Percentiles rank a stretch among this genome's conserved stretches.
Conservation (phyloP, 192 early-diverging fungal genomes). For the Backusella parvicylindrica region DNA sequence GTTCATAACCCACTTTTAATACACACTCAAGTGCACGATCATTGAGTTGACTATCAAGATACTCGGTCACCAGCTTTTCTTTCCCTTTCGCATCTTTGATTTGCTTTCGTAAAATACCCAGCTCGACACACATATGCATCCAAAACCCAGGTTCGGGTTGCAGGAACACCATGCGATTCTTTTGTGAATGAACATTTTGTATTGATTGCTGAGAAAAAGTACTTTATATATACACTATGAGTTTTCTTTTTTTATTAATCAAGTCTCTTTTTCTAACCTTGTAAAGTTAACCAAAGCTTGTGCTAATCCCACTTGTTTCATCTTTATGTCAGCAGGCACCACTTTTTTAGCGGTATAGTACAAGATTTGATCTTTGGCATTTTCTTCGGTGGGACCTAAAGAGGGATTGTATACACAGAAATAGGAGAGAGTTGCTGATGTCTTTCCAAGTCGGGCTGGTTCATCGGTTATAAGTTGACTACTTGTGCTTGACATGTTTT, state of each 20-base stretch:
- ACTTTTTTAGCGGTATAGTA: conserved; percentile 67
- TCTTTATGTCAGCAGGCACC: conserved; percentile 69
- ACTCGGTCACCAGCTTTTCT: conserved; percentile 45
- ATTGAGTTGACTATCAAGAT: conserved; percentile 50
- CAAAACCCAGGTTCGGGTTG: conserved; percentile 59
- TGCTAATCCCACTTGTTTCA: conserved; percentile 71
- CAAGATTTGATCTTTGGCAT: conserved; percentile 71
- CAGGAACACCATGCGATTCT: conserved; percentile 52
- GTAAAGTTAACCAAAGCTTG: conserved; percentile 71
- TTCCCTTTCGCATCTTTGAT: conserved; percentile 50
- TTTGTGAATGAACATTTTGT: conserved; percentile 61
- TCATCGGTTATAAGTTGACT: background rate
- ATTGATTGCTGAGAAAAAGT: conserved; percentile 49
- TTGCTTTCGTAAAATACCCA: conserved; percentile 28
- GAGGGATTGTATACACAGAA: conserved; percentile 76
- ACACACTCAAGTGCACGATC: conserved; percentile 43
- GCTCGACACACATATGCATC: conserved; percentile 51
- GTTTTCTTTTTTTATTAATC: background rate
- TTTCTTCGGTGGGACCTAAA: conserved; percentile 63
- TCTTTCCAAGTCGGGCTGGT: conserved; percentile 21
- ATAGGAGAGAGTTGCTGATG: conserved; percentile 54
- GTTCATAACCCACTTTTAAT: conserved; percentile 49
- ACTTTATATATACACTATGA: conserved; percentile 22
- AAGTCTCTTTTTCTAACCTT: conserved; percentile 29
- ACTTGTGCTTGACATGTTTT: background rate